phyloP scores from a whole-genome alignment of 78 protist genomes.

The Speleostelium caveatum region DNA sequence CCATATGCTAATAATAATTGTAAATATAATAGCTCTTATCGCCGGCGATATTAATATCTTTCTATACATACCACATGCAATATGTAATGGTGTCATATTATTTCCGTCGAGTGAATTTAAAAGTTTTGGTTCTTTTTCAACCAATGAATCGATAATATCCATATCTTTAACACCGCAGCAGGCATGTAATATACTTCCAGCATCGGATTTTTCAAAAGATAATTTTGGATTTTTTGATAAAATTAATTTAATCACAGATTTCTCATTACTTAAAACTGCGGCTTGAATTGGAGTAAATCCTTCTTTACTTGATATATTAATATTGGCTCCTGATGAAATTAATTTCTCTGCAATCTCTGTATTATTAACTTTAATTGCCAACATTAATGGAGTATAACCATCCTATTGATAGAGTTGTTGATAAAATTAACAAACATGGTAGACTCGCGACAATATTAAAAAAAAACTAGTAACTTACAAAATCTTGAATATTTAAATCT shows the following conservation, averaged over 20 bases:
- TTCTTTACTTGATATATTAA: slow-evolving; percentile 11
- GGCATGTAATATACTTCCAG: slow-evolving; percentile 50
- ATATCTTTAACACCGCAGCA: slow-evolving; percentile 24
- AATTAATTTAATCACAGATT: slow-evolving; percentile 12
- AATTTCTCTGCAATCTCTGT: slow-evolving; percentile 19
- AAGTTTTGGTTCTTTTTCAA: slow-evolving; percentile 36
- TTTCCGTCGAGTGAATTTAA: slow-evolving; percentile 25
- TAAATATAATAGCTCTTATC: not conserved
- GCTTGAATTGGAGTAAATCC: slow-evolving; percentile 46
- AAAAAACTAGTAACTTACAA: slow-evolving; percentile 11
- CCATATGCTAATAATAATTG: slow-evolving; percentile 37
- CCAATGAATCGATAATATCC: slow-evolving; percentile 8
- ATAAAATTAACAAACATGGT: not conserved
- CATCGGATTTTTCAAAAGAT: slow-evolving; percentile 25
- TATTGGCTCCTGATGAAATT: slow-evolving; percentile 1
- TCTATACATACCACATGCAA: slow-evolving; percentile 37
- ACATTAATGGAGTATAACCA: slow-evolving; percentile 55
- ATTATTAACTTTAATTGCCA: slow-evolving; percentile 40
- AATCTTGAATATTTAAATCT: slow-evolving; percentile 12
- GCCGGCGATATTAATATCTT: no score
- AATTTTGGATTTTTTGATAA: slow-evolving; percentile 4
- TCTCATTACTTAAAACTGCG: slow-evolving; percentile 38
- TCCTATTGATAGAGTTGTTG: not conserved
- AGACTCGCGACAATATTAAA: not conserved
- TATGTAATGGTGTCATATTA: slow-evolving; percentile 68